phyloP scores from a whole-genome alignment of 2,329 filamentous ascomycete species.

The Zymoseptoria pseudotritici region DNA sequence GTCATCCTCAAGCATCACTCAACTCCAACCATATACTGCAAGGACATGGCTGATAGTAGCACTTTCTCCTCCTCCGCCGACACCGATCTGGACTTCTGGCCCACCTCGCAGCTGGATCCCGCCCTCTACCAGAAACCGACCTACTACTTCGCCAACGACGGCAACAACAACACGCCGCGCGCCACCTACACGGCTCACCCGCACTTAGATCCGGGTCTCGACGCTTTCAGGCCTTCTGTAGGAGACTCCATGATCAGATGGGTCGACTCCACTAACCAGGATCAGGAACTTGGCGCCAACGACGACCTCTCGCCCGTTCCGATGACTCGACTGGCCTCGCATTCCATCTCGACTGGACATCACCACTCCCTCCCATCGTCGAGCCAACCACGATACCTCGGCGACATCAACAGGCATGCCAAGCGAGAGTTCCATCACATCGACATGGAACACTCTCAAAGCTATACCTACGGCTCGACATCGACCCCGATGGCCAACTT shows the following conservation, averaged over 20 bases:
- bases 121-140: not conserved
- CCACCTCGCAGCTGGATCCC: not conserved
- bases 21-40: not conserved
- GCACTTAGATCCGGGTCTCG: slow-evolving; percentile 2
- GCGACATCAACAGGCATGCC: slow-evolving; percentile 18
- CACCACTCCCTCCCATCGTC: not conserved
- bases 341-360: not conserved
- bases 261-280: slow-evolving; percentile 15
- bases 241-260: slow-evolving; percentile 8
- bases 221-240: slow-evolving; percentile 13
- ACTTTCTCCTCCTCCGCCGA: not conserved
- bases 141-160: not conserved
- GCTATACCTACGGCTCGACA: slow-evolving; percentile 19
- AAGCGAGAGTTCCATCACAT: slow-evolving; percentile 19
- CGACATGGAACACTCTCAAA: slow-evolving; percentile 19
- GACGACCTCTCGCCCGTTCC: slow-evolving; percentile 5
- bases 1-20: not conserved
- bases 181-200: slow-evolving; percentile 8
- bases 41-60: not conserved
- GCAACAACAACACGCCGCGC: slow-evolving; percentile 7
- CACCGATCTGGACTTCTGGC: not conserved
- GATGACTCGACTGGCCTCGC: slow-evolving; percentile 10
- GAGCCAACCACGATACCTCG: slow-evolving; percentile 4
- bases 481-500: slow-evolving; percentile 21
- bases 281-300: slow-evolving; percentile 11